These are phyloP conservation scores for Cordyceps militaris DNA, from an alignment of 2,329 filamentous ascomycete species.

Conservation along the genomic window DNA sequence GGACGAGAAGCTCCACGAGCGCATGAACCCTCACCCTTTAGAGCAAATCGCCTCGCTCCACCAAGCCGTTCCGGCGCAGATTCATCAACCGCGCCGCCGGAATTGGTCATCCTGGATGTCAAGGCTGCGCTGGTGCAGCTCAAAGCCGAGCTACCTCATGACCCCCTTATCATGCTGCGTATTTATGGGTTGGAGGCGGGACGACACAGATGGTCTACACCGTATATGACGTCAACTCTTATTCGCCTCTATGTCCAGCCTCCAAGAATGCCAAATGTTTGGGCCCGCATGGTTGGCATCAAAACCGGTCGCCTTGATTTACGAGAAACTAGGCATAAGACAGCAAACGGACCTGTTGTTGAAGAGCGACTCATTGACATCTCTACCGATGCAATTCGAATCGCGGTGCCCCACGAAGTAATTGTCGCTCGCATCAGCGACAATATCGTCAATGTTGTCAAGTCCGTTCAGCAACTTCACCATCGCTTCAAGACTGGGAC, in stretches of 20 bases:
- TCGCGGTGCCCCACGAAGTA: conserved; percentile 87
- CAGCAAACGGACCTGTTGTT: conserved; percentile 46
- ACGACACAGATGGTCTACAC: conserved; percentile 78
- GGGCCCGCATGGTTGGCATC: conserved; percentile 80
- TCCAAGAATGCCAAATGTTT: conserved; percentile 73
- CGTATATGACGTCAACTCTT: conserved; percentile 70
- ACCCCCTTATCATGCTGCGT: conserved; percentile 88
- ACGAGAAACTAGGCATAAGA: conserved; percentile 66
- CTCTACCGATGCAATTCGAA: conserved; percentile 73
- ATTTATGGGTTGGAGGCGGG: conserved; percentile 76
- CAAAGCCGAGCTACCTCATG: conserved; percentile 80
- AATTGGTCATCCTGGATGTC: conserved; percentile 75
- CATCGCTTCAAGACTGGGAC: conserved; percentile 84
- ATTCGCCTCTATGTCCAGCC: conserved; percentile 82
- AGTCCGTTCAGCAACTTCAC: conserved; percentile 84
- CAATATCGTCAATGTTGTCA: conserved; percentile 81
- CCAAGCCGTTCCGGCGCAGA: conserved; percentile 27
- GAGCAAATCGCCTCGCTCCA: conserved; percentile 31
- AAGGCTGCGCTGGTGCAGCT: conserved; percentile 77
- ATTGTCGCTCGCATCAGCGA: conserved; percentile 88
- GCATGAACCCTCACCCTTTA: conserved; percentile 25
- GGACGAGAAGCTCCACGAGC: conserved; percentile 33
- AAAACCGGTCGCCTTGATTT: conserved; percentile 76
- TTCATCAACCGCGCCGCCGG: conserved; percentile 34
- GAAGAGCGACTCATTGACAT: conserved; percentile 82